Conservation (phyloP, 2,329 filamentous ascomycete species). For the Paecilomyces variotii region DNA sequence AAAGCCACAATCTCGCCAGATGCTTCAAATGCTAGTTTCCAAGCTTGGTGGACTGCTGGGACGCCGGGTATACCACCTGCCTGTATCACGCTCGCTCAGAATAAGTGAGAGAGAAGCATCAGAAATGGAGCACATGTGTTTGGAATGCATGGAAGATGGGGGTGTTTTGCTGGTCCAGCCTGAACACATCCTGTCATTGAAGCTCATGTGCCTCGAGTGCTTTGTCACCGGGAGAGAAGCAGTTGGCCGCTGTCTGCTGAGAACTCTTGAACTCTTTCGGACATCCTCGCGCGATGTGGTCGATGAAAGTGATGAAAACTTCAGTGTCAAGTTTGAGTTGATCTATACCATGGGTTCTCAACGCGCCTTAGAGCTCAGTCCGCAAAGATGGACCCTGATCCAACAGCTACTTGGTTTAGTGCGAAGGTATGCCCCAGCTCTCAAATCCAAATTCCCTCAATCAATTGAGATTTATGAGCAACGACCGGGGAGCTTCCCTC, state of each 20-base stretch:
- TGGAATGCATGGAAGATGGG: constrained; percentile 41
- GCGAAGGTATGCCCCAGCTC: constrained; percentile 15
- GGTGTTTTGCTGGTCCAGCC: constrained; percentile 56
- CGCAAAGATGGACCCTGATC: constrained; percentile 49
- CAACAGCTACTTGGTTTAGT: constrained; percentile 47
- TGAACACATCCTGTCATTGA: constrained; percentile 44
- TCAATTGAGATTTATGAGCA: constrained; percentile 38
- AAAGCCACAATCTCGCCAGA: constrained; percentile 55
- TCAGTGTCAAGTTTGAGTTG: constrained; percentile 53
- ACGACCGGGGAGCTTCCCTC: constrained; percentile 36
- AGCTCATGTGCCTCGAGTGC: constrained; percentile 52
- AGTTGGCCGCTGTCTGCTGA: constrained; percentile 29
- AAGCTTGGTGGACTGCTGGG: constrained; percentile 39
- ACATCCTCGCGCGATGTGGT: constrained; percentile 46
- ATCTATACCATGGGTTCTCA: constrained; percentile 55
- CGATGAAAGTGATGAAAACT: constrained; percentile 58
- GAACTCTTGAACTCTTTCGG: constrained; percentile 41
- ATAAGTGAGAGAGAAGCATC: constrained; percentile 24
- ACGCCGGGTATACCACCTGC: constrained; percentile 39
- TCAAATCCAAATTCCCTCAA: constrained; percentile 23
- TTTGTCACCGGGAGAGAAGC: constrained; percentile 22
- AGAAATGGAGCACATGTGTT: constrained; percentile 31
- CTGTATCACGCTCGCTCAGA: constrained; percentile 41
- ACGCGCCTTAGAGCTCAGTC: constrained; percentile 43
- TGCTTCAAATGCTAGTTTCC: constrained; percentile 37